Evolutionary conservation across 1,284 basidiomycete species (phyloP).

Genomic region (Ceratobasidium papillatum): DNA sequence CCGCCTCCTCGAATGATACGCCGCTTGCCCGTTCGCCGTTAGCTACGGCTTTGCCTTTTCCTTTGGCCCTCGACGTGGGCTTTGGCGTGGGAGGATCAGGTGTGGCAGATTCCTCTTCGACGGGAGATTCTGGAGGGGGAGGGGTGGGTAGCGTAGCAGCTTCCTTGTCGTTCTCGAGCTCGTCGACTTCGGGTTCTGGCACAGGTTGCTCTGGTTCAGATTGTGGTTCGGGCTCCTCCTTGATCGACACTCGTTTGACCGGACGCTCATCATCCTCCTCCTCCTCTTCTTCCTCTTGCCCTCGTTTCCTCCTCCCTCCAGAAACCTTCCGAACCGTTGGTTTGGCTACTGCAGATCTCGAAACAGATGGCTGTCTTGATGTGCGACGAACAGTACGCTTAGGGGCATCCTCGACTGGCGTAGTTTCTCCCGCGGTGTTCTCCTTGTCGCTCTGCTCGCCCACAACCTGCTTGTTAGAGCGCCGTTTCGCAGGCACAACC

Average conservation of each 20-base stretch:
- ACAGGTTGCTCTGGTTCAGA: conserved; percentile 2
- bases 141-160: conserved; percentile 16
- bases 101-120: background rate
- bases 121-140: background rate
- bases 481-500: conserved; percentile 35
- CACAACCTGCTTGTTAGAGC: conserved; percentile 32
- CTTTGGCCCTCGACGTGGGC: conserved; percentile 1
- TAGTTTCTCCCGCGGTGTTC: conserved; percentile 34
- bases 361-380: conserved; percentile 35
- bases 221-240: conserved; percentile 28
- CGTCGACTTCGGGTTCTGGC: background rate
- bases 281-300: conserved; percentile 28
- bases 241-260: conserved; percentile 18
- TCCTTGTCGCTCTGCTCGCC: conserved; percentile 35
- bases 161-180: conserved; percentile 21
- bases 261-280: conserved; percentile 14
- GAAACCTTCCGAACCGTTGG: conserved; percentile 21
- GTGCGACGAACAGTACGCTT: conserved; percentile 27
- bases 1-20: background rate
- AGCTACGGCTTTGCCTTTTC: background rate
- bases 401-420: conserved; percentile 33
- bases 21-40: background rate
- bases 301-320: conserved; percentile 35
- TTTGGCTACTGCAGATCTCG: conserved; percentile 12
- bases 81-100: background rate